phyloP scores from a whole-genome alignment of 1,284 basidiomycete species.

The Termitomyces sp. region DNA sequence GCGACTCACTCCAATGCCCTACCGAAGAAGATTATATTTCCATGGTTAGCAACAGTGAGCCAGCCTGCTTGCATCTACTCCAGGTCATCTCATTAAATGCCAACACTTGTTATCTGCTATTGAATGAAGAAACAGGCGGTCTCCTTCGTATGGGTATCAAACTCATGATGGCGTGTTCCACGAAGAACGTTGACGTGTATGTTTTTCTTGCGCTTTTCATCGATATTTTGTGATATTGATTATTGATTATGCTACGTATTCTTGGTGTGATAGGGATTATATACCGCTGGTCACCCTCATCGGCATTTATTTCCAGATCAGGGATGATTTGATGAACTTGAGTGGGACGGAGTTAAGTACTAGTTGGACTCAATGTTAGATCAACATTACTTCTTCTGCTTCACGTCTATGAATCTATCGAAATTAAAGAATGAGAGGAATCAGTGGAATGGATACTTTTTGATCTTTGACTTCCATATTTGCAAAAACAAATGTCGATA shows the following conservation, averaged over 20 bases:
- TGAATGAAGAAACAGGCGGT: conserved; percentile 83
- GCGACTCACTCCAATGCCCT: conserved; percentile 88
- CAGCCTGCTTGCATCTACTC: not conserved
- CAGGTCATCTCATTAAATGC: not conserved
- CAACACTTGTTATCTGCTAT: not conserved
- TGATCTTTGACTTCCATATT: no score
- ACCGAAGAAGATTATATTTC: conserved; percentile 92
- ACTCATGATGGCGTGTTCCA: conserved; percentile 90
- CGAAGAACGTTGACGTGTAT: conserved; percentile 59
- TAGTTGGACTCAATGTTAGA: no score
- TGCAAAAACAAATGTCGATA: no score
- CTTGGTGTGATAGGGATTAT: conserved; percentile 60
- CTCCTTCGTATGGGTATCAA: conserved; percentile 91
- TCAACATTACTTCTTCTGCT: not conserved
- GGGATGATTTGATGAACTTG: conserved; percentile 97
- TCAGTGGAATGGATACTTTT: no score
- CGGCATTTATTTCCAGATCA: conserved; percentile 92
- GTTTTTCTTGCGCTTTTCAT: conserved; percentile 21
- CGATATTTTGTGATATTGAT: no score
- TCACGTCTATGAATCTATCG: no score
- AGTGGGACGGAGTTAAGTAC: conserved; percentile 73
- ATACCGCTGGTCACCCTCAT: conserved; percentile 92
- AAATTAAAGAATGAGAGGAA: no score
- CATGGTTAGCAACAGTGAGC: conserved; percentile 95
- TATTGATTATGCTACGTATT: not conserved